phyloP scores from a whole-genome alignment of 441 rosid genomes.

The Capsella rubella region DNA sequence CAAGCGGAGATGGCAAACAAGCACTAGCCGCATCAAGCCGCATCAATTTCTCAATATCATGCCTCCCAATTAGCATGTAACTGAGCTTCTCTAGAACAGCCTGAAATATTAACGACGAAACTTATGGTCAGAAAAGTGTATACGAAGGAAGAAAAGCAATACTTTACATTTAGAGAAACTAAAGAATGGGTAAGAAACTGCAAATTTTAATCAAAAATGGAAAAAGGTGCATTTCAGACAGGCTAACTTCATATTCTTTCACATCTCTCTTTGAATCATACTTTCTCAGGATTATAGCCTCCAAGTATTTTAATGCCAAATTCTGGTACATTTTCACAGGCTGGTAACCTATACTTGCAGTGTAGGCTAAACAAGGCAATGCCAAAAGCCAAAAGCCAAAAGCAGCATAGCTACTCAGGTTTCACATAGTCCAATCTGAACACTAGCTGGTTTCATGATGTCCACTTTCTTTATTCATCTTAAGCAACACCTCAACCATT shows the following conservation, averaged over 20 bases:
- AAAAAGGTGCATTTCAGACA: constrained; percentile 18
- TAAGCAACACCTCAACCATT: constrained; percentile 13
- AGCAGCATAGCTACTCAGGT: constrained; percentile 21
- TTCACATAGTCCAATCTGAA: constrained; percentile 20
- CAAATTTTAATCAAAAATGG: constrained; percentile 7
- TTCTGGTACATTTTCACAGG: constrained; percentile 29
- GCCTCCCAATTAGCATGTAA: constrained; percentile 96
- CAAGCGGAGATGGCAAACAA: constrained; percentile 68
- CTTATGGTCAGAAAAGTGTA: constrained; percentile 33
- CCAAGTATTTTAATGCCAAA: constrained; percentile 29
- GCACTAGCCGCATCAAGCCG: constrained; percentile 85
- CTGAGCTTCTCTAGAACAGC: constrained; percentile 99
- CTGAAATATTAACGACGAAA: constrained; percentile 56
- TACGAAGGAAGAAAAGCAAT: constrained; percentile 13
- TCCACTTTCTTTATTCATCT: constrained; percentile 3
- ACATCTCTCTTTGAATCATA: constrained; percentile 12
- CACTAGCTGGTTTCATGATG: constrained; percentile 23
- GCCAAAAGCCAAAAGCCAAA: constrained; percentile 17
- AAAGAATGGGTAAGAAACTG: constrained; percentile 3
- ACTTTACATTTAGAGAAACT: constrained; percentile 13
- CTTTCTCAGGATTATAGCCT: constrained; percentile 21
- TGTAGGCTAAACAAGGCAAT: constrained; percentile 24
- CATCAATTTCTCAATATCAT: constrained; percentile 98
- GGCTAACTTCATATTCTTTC: constrained; percentile 15
- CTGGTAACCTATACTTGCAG: constrained; percentile 26